These are phyloP conservation scores for Micractinium conductrix DNA, from an alignment of 139 green algal genomes.

Conservation along the genomic window DNA sequence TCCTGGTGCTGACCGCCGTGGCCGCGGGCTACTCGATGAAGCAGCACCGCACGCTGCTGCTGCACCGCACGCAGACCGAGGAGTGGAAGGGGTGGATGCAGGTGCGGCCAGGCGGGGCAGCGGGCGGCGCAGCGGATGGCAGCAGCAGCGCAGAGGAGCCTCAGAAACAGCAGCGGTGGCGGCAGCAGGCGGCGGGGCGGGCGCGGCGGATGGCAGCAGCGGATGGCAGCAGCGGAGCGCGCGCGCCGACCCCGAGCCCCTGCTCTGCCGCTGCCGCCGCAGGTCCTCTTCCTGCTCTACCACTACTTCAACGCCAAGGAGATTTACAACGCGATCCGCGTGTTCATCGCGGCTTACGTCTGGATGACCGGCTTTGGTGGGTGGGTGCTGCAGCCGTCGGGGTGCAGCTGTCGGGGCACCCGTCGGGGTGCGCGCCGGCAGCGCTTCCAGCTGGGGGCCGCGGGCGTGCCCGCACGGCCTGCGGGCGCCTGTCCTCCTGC, in stretches of 20 bases:
- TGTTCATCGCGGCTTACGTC: slow-evolving; percentile 97
- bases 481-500: too few relatives aligned
- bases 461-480: too few relatives aligned
- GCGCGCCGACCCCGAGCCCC: too few relatives aligned
- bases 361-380: slow-evolving; percentile 96
- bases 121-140: too few relatives aligned
- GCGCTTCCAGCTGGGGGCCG: neutral
- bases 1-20: slow-evolving; percentile 75
- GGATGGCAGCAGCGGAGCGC: too few relatives aligned
- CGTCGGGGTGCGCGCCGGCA: neutral
- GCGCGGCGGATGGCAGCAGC: too few relatives aligned
- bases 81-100: slow-evolving; percentile 99
- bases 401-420: neutral
- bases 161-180: too few relatives aligned
- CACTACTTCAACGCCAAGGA: slow-evolving; percentile 95
- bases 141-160: too few relatives aligned
- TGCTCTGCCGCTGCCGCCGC: neutral
- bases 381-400: neutral
- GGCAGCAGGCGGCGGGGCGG: too few relatives aligned
- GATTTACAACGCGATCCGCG: slow-evolving; percentile 97
- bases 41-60: slow-evolving; percentile 67
- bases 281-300: slow-evolving; percentile 96
- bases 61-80: slow-evolving; percentile 96
- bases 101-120: slow-evolving; percentile 45
- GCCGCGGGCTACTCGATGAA: slow-evolving; percentile 41